Percentiles rank a stretch among this genome's conserved stretches.
These are phyloP conservation scores for Lactarius vividus DNA, from an alignment of 768 basidiomycete genomes.

Conservation along the genomic window DNA sequence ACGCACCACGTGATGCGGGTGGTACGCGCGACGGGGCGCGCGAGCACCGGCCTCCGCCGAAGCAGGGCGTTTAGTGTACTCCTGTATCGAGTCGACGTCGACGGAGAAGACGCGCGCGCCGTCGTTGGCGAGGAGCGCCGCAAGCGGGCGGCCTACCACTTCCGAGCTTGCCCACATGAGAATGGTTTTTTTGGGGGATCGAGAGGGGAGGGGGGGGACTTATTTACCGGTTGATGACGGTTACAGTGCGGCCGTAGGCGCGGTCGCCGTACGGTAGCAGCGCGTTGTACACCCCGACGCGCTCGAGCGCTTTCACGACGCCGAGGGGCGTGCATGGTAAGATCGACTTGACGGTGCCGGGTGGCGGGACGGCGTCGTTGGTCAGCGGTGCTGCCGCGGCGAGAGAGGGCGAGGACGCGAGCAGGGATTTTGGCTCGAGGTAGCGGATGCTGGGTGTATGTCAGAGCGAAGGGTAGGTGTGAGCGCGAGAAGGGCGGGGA, in stretches of 20 bases:
- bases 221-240: slow-evolving; percentile 89
- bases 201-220: too few relatives aligned
- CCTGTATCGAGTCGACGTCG: slow-evolving; percentile 95
- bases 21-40: slow-evolving; percentile 53
- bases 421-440: slow-evolving; percentile 74
- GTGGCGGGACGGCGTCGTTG: slow-evolving; percentile 61
- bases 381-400: slow-evolving; percentile 34
- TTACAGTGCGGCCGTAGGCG: slow-evolving; percentile 88
- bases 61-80: slow-evolving; percentile 89
- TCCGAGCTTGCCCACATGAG: too few relatives aligned
- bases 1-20: slow-evolving; percentile 81
- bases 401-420: slow-evolving; percentile 40
- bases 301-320: slow-evolving; percentile 92
- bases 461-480: slow-evolving; percentile 1
- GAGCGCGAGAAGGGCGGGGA: background rate
- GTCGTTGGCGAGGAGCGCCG: slow-evolving; percentile 92
- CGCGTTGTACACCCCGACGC: slow-evolving; percentile 88
- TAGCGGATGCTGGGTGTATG: slow-evolving; percentile 76
- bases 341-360: slow-evolving; percentile 91
- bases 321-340: slow-evolving; percentile 97
- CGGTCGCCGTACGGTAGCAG: slow-evolving; percentile 92
- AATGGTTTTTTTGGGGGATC: too few relatives aligned
- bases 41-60: slow-evolving; percentile 27
- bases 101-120: slow-evolving; percentile 94
- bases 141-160: slow-evolving; percentile 96